These are phyloP conservation scores for Fusarium nisikadoi DNA, from an alignment of 2,329 filamentous ascomycete species.

Conservation along the genomic window DNA sequence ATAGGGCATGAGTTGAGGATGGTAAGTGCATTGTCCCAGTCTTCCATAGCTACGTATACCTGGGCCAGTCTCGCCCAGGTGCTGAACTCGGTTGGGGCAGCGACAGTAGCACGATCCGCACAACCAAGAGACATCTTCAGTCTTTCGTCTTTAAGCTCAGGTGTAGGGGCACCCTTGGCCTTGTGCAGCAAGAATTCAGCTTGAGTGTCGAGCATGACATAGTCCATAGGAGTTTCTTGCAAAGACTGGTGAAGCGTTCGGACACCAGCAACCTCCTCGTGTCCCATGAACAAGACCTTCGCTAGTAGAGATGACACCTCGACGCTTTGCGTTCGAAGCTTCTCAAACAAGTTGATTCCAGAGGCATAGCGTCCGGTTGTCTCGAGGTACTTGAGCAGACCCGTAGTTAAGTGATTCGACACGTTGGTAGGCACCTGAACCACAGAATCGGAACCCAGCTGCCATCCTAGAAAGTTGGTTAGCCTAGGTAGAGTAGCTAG, in stretches of 20 bases:
- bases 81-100: constrained; percentile 94
- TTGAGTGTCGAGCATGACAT: constrained; percentile 94
- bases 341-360: constrained; percentile 97
- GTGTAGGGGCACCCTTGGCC: constrained; percentile 65
- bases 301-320: constrained; percentile 94
- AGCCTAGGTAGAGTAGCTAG: constrained; percentile 11
- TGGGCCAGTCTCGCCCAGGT: constrained; percentile 96
- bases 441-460: constrained; percentile 94
- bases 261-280: constrained; percentile 97
- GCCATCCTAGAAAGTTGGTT: constrained; percentile 73
- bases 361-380: constrained; percentile 95
- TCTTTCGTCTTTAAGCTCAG: constrained; percentile 71
- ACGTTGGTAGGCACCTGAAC: constrained; percentile 98
- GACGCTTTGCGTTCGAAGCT: constrained; percentile 87
- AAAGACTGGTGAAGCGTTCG: constrained; percentile 87
- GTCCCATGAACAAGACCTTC: constrained; percentile 90
- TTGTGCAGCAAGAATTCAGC: constrained; percentile 92
- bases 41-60: constrained; percentile 92
- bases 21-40: constrained; percentile 94
- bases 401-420: constrained; percentile 94
- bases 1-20: constrained; percentile 99
- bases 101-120: constrained; percentile 92
- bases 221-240: constrained; percentile 95
- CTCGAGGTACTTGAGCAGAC: constrained; percentile 91
- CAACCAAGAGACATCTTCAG: constrained; percentile 89